Base-by-base conservation (phyloP, 1,284 basidiomycete genomes). In the Trichosporon coremiiforme region DNA sequence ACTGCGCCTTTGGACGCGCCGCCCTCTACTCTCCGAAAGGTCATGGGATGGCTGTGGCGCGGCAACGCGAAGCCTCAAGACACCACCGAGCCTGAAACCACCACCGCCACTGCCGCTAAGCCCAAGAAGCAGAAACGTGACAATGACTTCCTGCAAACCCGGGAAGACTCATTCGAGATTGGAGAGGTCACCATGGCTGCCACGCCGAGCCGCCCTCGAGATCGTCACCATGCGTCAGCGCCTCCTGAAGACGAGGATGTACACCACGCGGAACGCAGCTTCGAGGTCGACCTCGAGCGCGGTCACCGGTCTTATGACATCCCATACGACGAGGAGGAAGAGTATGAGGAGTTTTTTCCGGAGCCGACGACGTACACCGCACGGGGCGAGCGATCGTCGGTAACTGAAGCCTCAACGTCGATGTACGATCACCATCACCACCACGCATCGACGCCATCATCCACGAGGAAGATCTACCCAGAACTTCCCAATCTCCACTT, bases 131-230 rank as follows among this genome's bases (percentile, higher is more conserved):
- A 9, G 17, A 60, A 6, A 31, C 29, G 57, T 8, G 57, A 20
- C 7, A 22, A n/a, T 33, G 57, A 33, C 15, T 64, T 64, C 22
- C 35, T 68, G 12, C 50, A 45, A n/a, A 50, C 50, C 25, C 20
- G 57, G 41, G 66, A 71, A 15, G 69, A 71, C 57, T 47, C 60
- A 1, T 67, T 69, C 35, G 69, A 68, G 31, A 63, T 53, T 17
- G 47, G 36, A 15, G 70, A 73, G 29, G 66, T 65, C 25, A 53
- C 66, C 3, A 69, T 71, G 70, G 66, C 68, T 2, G 53, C 66
- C 5, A 71, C 72, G 0, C 72, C 72, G 10, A 65, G 64, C 2
- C 67, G 70, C 8, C 69, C 68, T 4, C 25, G 36, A 22, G 12
- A 31, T 55, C 57, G 36, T 10, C 22, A 35, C 1, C 25, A 60